Evolutionary conservation across 23 red algal species (phyloP), one percentile per base, ranked within the genome.

Genomic region (Chondrus crispus): DNA sequence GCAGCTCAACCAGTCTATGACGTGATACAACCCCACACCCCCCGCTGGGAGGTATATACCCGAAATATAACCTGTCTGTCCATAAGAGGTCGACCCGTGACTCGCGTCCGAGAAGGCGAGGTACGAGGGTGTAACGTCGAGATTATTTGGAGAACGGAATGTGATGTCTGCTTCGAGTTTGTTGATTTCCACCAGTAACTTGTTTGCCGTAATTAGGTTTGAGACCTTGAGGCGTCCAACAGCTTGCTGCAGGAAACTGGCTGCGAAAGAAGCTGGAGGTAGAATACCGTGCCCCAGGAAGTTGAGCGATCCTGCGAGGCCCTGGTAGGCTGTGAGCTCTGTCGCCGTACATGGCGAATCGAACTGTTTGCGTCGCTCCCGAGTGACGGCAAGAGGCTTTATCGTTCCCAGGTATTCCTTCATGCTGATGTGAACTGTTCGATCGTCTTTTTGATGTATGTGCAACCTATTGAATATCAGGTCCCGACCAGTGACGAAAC

Each of bases 381-480:
- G 36, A 32, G 60, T 42, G 35, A 66, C 11, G 36, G 9, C 16
- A 38, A 69, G 32, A 42, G 16, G 55, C 43, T 45, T 20, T 22
- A 39, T 44, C 82, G 55, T 43, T 39, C 44, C 35, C 29, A 87
- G 8, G 46, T 69, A 69, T 37, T 87, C 55, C 30, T 71, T 2
- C 83, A 87, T 87, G 41, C 28, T 32, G 24, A 71, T 2, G 9
- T 3, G 42, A 33, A 72, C 52, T 5, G 55, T 46, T 6, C 38
- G 39, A 33, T 72, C 37, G 26, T 8, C 30, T 20, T 69, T 12
- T 8, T 28, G 62, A 29, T 43, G 11, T 8, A 87, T 87, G 10
- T 57, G 82, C 37, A 87, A 57, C 33, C 82, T 41, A 43, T 68
- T 87, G 82, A 48, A 70, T 24, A 87, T 75, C 5, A 78, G 16